These are phyloP conservation scores for Stentor roeselii DNA, from an alignment of 73 alveolate genomes.

Conservation along the genomic window DNA sequence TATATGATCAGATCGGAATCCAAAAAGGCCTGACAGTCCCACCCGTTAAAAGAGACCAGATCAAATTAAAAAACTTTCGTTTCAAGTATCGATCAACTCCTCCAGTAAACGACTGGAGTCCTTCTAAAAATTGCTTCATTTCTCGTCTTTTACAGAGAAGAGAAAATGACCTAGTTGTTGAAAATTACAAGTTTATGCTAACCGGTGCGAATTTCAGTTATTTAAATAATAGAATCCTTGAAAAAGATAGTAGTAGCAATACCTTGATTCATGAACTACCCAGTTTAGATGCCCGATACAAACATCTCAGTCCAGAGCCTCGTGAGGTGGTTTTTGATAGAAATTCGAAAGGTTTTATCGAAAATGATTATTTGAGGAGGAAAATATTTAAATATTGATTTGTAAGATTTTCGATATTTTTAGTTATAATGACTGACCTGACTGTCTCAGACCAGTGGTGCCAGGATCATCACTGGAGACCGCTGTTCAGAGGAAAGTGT, in stretches of 20 bases:
- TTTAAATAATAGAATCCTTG: background rate
- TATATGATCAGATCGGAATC: background rate
- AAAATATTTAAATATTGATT: no score
- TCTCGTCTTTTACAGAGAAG: background rate
- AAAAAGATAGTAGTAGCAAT: background rate
- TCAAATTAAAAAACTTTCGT: background rate
- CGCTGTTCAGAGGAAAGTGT: background rate
- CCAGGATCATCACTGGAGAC: conserved; percentile 19
- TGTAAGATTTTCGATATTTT: no score
- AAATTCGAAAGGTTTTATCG: background rate
- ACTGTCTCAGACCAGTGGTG: background rate
- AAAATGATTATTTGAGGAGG: background rate
- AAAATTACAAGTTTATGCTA: background rate
- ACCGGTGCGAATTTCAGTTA: background rate
- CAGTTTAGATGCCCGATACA: background rate
- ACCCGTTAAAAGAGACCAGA: background rate
- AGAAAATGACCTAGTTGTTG: background rate
- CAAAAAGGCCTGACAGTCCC: background rate
- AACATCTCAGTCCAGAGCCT: background rate
- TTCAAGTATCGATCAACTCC: background rate
- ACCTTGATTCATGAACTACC: background rate
- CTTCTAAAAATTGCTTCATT: background rate
- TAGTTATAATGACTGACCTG: no score
- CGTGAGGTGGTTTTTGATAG: background rate
- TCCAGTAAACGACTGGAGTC: background rate